A percentile compares a stretch with the other conserved stretches of the same genome.
phyloP scores from a whole-genome alignment of 768 basidiomycete genomes.

The Tulasnella sp. region DNA sequence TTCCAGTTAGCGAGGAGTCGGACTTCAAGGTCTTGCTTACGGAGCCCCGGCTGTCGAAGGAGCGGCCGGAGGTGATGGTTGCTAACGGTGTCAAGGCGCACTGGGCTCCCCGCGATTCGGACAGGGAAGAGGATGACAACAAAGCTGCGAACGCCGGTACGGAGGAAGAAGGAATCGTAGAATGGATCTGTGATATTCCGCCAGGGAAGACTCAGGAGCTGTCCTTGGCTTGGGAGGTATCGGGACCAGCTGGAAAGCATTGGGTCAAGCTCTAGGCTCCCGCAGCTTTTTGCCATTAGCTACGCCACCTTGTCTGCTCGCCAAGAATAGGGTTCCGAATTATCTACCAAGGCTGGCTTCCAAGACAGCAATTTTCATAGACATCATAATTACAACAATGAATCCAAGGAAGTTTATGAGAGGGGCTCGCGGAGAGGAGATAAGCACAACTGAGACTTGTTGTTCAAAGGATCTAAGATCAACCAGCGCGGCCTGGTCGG shows the following conservation, averaged over 20 bases:
- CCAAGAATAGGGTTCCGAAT: background rate
- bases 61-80: background rate
- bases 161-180: background rate
- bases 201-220: background rate
- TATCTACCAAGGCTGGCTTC: background rate
- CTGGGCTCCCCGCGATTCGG: background rate
- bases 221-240: background rate
- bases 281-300: background rate
- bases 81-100: background rate
- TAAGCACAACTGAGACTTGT: no score
- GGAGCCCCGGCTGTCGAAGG: constrained; percentile 11
- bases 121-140: background rate
- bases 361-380: background rate
- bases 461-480: no score
- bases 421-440: background rate
- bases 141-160: background rate
- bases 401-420: background rate
- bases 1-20: constrained; percentile 14
- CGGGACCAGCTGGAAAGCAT: background rate
- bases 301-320: background rate
- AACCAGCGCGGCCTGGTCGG: background rate
- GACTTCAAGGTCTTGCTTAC: constrained; percentile 12
- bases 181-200: constrained; percentile 5
- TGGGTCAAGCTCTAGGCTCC: background rate
- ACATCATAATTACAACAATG: background rate